Base-by-base conservation (phyloP, 306 rosid species). In the Delonix regia region DNA sequence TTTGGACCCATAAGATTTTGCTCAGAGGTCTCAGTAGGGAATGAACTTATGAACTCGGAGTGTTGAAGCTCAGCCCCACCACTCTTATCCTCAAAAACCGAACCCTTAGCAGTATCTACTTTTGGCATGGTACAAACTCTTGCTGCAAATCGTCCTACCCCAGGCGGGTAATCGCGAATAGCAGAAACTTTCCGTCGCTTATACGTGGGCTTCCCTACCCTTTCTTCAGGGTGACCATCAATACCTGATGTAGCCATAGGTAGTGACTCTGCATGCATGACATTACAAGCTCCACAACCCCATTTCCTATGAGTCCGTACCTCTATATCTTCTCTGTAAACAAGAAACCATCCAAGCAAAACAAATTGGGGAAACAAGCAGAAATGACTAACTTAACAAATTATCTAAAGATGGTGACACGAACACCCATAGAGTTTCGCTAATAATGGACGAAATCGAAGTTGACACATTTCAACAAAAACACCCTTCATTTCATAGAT, bases 101-200 rank as follows among this genome's bases (percentile, higher is more conserved):
- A 4, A 5, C 7, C 19, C 49, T 44, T 14, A 4, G 18, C 19
- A 48, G 7, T 16, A 3, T 48, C 53, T 10, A 42, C 47, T 9
- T 48, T 16, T 12, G 53, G 53, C 7, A 4, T n/a, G 4, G 15
- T 21, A 71, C 12, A 19, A 49, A 55, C 73, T 38, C 36, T 56
- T 11, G 52, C 69, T 49, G 42, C 69, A 71, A 27, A 9, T 18
- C 64, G 79, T 61, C 87, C 90, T 81, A 90, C 87, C 22, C 90
- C 88, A 1, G 78, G 74, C 4, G 91, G 90, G 73, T 86, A 89
- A 71, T 86, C 86, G 2, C 89, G 90, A 85, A 81, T 42, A 27
- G 80, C 85, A 45, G 83, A 85, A 76, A 82, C 77, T 57, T 30
- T 61, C 19, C 77, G 81, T 71, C 78, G 77, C 87, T 81, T 88